Conservation (phyloP, 768 basidiomycete species). For the Cyclocybe cylindracea region DNA sequence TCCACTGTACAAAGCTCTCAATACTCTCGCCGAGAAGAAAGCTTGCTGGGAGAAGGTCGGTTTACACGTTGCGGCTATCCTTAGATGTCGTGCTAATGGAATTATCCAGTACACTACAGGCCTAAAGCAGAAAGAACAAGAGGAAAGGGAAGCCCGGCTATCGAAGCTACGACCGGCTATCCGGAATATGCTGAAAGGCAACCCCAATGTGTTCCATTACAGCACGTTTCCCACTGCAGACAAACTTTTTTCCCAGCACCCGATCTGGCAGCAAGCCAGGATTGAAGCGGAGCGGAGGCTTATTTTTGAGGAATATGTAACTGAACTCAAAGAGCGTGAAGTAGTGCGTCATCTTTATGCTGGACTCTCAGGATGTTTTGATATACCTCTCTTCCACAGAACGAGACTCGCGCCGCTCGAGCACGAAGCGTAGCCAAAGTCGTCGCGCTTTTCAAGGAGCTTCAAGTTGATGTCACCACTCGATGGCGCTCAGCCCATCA, state of each 20-base stretch:
- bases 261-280: conserved; percentile 88
- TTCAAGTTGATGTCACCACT: conserved; percentile 91
- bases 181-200: conserved; percentile 83
- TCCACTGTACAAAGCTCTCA: conserved; percentile 93
- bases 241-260: conserved; percentile 81
- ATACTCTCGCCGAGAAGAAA: conserved; percentile 94
- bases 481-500: conserved; percentile 88
- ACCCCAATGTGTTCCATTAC: conserved; percentile 88
- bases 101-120: conserved; percentile 68
- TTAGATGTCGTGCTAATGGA: conserved; percentile 5
- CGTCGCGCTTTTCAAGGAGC: conserved; percentile 79
- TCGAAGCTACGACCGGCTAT: conserved; percentile 85
- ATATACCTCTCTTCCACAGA: conserved; percentile 41
- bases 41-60: conserved; percentile 89
- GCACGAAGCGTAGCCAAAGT: conserved; percentile 82
- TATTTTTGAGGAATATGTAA: conserved; percentile 91
- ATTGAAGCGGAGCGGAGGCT: conserved; percentile 83
- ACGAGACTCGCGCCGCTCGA: conserved; percentile 77
- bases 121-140: conserved; percentile 79
- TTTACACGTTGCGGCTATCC: background rate
- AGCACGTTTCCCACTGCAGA: conserved; percentile 90
- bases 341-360: conserved; percentile 57
- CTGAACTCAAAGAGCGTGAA: conserved; percentile 85
- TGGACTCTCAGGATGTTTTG: conserved; percentile 2
- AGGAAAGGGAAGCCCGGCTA: conserved; percentile 82